Conservation (phyloP, 73 alveolate species). For the Effrenium voratum region DNA sequence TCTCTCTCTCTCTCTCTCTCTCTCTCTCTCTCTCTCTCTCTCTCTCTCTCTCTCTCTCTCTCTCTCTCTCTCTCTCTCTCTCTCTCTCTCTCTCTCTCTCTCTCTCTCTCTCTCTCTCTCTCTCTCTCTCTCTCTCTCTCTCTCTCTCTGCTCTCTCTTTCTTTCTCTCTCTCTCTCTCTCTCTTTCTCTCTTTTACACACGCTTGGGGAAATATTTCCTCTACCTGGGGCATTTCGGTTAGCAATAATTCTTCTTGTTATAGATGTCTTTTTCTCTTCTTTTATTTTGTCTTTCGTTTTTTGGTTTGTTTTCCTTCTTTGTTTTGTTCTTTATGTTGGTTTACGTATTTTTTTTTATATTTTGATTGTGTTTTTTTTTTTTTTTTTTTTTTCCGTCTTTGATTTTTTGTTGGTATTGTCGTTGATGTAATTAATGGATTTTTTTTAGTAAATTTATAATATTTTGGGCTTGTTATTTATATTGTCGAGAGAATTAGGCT, state of each 20-base stretch:
- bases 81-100: neutral
- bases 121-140: neutral
- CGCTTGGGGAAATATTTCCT: neutral
- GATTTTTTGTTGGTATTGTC: too few relatives aligned
- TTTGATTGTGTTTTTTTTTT: too few relatives aligned
- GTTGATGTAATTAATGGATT: too few relatives aligned
- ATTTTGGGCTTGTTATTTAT: too few relatives aligned
- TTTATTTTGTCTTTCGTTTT: neutral
- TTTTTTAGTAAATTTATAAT: too few relatives aligned
- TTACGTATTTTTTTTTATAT: neutral
- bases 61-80: neutral
- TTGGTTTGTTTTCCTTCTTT: neutral
- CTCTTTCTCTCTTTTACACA: neutral
- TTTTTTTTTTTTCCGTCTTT: too few relatives aligned
- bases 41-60: neutral
- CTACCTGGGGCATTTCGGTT: too few relatives aligned
- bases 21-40: neutral
- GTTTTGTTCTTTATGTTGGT: neutral
- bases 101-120: neutral
- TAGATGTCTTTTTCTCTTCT: neutral
- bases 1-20: neutral
- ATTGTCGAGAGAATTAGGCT: too few relatives aligned
- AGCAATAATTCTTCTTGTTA: too few relatives aligned
- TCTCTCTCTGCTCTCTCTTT: neutral
- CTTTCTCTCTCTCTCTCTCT: neutral